Evolutionary conservation across 2,329 filamentous ascomycete species (phyloP).

Genomic region (Harringtonia lauricola): DNA sequence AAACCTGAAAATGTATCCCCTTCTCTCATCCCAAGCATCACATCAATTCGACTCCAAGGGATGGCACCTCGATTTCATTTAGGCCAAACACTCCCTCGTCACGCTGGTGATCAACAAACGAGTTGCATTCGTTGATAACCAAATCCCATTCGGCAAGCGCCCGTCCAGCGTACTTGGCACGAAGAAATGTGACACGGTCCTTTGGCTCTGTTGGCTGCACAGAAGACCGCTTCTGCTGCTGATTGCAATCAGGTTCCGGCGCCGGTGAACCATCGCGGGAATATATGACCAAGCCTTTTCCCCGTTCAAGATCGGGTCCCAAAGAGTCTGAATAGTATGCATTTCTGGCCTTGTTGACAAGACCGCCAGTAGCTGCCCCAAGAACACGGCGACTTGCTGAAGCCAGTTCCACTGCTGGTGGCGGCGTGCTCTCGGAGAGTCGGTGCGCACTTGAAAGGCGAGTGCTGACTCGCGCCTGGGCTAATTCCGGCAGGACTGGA

Average conservation of each 20-base stretch:
- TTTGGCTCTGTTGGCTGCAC: slow-evolving; percentile 34
- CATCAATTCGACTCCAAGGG: slow-evolving; percentile 52
- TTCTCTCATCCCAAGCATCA: slow-evolving; percentile 5
- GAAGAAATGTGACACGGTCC: slow-evolving; percentile 28
- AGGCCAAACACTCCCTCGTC: slow-evolving; percentile 60
- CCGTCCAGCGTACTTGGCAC: slow-evolving; percentile 54
- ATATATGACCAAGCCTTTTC: too few species aligned
- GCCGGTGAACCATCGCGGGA: background rate
- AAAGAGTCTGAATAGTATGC: slow-evolving; percentile 18
- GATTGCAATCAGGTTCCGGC: slow-evolving; percentile 8
- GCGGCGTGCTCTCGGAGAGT: slow-evolving; percentile 26
- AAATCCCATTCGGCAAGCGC: slow-evolving; percentile 70
- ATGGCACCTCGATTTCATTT: slow-evolving; percentile 58
- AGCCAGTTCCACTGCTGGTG: slow-evolving; percentile 26
- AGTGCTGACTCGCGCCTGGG: slow-evolving; percentile 49
- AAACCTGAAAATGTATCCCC: background rate
- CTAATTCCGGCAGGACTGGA: slow-evolving; percentile 58
- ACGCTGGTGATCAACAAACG: slow-evolving; percentile 65
- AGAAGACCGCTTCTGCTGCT: slow-evolving; percentile 15
- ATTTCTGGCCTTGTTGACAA: slow-evolving; percentile 40
- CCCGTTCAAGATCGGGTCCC: too few species aligned
- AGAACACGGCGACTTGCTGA: slow-evolving; percentile 36
- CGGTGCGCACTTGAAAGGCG: slow-evolving; percentile 15
- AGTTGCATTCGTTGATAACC: slow-evolving; percentile 68
- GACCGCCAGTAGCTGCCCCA: slow-evolving; percentile 31